Evolutionary conservation across 345 rosid genomes (phyloP).

Genomic region (Populus pruinosa): DNA sequence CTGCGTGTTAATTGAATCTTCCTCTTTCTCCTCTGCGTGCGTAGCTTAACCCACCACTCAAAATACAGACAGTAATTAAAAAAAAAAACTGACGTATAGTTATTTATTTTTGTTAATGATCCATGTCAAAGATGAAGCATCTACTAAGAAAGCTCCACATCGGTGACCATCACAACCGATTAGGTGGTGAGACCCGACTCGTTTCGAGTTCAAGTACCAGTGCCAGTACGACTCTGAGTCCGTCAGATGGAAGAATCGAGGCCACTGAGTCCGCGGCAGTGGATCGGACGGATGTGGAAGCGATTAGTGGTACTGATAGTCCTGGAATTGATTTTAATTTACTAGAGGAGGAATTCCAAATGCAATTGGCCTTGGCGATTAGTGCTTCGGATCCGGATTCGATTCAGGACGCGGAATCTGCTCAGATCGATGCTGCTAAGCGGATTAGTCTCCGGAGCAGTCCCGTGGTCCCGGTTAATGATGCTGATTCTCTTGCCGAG

Average conservation of each 20-base stretch:
- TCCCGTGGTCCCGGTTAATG: constrained; percentile 33
- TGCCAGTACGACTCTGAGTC: constrained; percentile 37
- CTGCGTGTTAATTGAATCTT: constrained; percentile 54
- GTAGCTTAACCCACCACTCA: constrained; percentile 43
- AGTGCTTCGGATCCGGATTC: constrained; percentile 84
- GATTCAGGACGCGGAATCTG: constrained; percentile 68
- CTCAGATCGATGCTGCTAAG: constrained; percentile 95
- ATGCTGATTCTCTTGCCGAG: constrained; percentile 50
- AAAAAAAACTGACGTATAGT: neutral
- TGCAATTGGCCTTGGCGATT: constrained; percentile 89
- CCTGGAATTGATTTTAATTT: constrained; percentile 55
- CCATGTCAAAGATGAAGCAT: constrained; percentile 96
- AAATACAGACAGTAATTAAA: neutral
- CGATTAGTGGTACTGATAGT: neutral
- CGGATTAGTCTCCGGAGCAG: constrained; percentile 83
- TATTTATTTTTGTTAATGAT: constrained; percentile 57
- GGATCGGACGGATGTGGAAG: constrained; percentile 38
- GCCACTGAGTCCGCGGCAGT: constrained; percentile 44
- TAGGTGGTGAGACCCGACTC: constrained; percentile 34
- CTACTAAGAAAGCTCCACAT: constrained; percentile 86
- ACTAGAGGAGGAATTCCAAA: constrained; percentile 91
- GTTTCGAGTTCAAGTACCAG: constrained; percentile 23
- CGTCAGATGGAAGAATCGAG: constrained; percentile 40
- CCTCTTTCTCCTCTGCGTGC: constrained; percentile 31
- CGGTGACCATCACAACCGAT: constrained; percentile 59